Percentiles rank a stretch among this genome's conserved stretches.
Evolutionary conservation across 768 basidiomycete species (phyloP).

Genomic region (Cubamyces lactineus): DNA sequence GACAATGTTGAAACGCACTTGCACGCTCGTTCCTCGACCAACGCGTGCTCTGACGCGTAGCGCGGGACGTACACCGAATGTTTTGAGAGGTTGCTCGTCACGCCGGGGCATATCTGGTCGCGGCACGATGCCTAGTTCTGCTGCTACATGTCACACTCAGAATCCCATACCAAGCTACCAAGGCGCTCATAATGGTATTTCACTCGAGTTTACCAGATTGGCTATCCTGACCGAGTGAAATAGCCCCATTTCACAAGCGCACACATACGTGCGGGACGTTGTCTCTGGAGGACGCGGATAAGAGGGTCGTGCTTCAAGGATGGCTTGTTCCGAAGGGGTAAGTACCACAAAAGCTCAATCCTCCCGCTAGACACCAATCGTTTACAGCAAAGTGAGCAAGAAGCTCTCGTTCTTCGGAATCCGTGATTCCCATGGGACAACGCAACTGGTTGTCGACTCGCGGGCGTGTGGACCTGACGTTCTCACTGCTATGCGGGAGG

Average conservation of each 20-base stretch:
- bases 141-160: not conserved
- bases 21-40: no score
- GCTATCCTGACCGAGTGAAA: not conserved
- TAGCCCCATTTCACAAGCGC: slow-evolving; percentile 32
- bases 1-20: no score
- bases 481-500: slow-evolving; percentile 52
- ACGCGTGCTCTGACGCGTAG: no score
- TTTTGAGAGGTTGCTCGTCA: not conserved
- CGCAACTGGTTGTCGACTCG: slow-evolving; percentile 74
- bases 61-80: no score
- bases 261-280: slow-evolving; percentile 34
- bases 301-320: slow-evolving; percentile 71
- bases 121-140: no score
- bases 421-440: slow-evolving; percentile 74
- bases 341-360: slow-evolving; percentile 35
- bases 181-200: not conserved
- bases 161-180: not conserved
- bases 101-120: not conserved
- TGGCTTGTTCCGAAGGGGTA: slow-evolving; percentile 86
- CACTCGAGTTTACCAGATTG: not conserved
- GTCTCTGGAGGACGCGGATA: slow-evolving; percentile 24
- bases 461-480: slow-evolving; percentile 30
- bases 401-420: slow-evolving; percentile 84
- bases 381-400: slow-evolving; percentile 65
- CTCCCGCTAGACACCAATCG: slow-evolving; percentile 1